Evolutionary conservation across 345 rosid genomes (phyloP).

Genomic region (Dipteronia sinensis): DNA sequence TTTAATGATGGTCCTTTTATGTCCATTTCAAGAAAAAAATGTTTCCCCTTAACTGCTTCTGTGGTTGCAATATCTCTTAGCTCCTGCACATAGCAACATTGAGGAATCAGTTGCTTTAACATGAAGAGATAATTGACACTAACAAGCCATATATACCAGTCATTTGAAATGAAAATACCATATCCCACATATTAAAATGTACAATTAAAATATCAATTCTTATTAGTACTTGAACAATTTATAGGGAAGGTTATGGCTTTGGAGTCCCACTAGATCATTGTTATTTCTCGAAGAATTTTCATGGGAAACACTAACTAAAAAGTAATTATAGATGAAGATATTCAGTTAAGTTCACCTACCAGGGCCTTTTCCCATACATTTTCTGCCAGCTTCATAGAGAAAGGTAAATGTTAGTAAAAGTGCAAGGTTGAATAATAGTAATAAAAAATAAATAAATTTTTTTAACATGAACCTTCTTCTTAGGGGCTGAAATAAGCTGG

Average conservation of each 20-base stretch:
- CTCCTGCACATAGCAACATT: constrained; percentile 48
- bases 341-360: constrained; percentile 46
- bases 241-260: background rate
- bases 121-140: background rate
- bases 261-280: background rate
- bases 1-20: constrained; percentile 83
- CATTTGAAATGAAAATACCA: constrained; percentile 2
- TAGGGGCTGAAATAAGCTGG: constrained; percentile 76
- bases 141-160: constrained; percentile 13
- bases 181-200: background rate
- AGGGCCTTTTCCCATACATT: constrained; percentile 87
- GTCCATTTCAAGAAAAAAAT: constrained; percentile 85
- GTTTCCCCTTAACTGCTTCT: constrained; percentile 64
- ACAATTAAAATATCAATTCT: constrained; percentile 1
- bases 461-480: constrained; percentile 62
- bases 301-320: background rate
- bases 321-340: background rate
- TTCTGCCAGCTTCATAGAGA: constrained; percentile 65
- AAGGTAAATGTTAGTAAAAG: constrained; percentile 20
- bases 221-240: background rate
- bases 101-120: constrained; percentile 11
- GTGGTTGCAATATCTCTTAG: constrained; percentile 74
- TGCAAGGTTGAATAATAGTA: constrained; percentile 16
- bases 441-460: background rate
- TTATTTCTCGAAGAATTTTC: background rate